phyloP scores from a whole-genome alignment of 2,329 filamentous ascomycete species.

The Lojkania enalia region DNA sequence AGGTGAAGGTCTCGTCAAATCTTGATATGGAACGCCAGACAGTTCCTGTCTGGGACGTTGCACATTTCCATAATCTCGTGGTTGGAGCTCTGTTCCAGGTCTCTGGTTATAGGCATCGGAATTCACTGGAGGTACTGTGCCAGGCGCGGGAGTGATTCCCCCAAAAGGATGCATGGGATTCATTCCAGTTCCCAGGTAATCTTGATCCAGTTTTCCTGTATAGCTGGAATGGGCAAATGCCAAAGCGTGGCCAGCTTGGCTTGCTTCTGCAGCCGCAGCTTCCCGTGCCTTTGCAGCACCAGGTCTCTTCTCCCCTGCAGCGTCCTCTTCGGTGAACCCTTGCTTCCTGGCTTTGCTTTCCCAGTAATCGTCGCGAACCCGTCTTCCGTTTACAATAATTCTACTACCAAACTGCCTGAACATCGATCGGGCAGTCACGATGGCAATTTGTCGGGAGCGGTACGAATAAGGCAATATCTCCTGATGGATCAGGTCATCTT shows the following conservation, averaged over 20 bases:
- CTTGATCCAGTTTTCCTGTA: conserved; percentile 36
- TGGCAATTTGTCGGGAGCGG: conserved; percentile 95
- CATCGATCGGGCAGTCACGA: conserved; percentile 97
- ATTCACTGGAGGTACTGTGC: conserved; percentile 73
- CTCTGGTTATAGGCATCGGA: conserved; percentile 69
- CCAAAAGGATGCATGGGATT: conserved; percentile 50
- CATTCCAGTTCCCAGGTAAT: conserved; percentile 34
- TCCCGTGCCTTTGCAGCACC: conserved; percentile 88
- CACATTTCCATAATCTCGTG: conserved; percentile 81
- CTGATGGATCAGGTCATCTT: conserved; percentile 92
- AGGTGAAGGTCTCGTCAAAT: conserved; percentile 76
- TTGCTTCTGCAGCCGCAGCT: conserved; percentile 69
- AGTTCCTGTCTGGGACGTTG: conserved; percentile 88
- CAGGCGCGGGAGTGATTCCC: conserved; percentile 66
- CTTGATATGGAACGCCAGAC: conserved; percentile 79
- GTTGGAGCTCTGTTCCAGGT: conserved; percentile 73
- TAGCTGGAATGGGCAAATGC: conserved; percentile 37
- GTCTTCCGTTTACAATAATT: conserved; percentile 83
- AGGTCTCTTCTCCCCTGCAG: conserved; percentile 93
- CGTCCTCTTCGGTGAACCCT: conserved; percentile 95
- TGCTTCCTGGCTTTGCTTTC: conserved; percentile 96
- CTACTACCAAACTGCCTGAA: conserved; percentile 97
- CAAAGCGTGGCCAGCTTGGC: conserved; percentile 52
- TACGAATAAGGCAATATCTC: conserved; percentile 98
- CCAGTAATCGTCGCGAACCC: conserved; percentile 98